Conservation (phyloP, 2,329 filamentous ascomycete genomes). For the Knoxdaviesia proteae region DNA sequence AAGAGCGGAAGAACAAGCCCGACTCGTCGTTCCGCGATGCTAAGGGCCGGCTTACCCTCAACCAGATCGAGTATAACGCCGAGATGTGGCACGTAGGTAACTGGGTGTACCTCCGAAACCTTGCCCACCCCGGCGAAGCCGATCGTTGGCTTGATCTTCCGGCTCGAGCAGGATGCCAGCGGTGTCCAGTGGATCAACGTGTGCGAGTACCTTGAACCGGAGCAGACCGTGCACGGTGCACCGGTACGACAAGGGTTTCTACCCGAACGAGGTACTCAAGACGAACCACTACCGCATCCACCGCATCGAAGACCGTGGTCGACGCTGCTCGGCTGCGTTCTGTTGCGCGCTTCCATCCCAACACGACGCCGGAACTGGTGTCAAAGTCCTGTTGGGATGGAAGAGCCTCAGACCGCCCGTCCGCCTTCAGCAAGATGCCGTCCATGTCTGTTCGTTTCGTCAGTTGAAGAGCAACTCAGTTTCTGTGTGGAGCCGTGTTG, state of each 20-base stretch:
- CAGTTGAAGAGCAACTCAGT: too few relatives aligned
- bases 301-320: conserved; percentile 74
- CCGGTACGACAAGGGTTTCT: conserved; percentile 85
- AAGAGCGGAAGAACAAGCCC: conserved; percentile 67
- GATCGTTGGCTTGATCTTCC: conserved; percentile 85
- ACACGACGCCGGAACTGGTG: too few relatives aligned
- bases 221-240: conserved; percentile 66
- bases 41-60: conserved; percentile 69
- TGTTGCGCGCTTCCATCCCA: too few relatives aligned
- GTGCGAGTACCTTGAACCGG: conserved; percentile 96
- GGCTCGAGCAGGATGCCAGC: conserved; percentile 73
- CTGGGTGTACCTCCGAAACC: conserved; percentile 90
- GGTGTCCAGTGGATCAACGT: conserved; percentile 88
- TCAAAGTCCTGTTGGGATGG: too few relatives aligned
- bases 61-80: conserved; percentile 61
- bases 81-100: conserved; percentile 82
- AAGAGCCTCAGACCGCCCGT: too few relatives aligned
- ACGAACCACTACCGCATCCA: conserved; percentile 92
- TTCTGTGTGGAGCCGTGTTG: too few relatives aligned
- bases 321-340: conserved; percentile 97
- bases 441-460: too few relatives aligned
- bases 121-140: conserved; percentile 88
- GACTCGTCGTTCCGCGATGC: conserved; percentile 82
- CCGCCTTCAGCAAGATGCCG: too few relatives aligned
- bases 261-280: conserved; percentile 87